A percentile compares a stretch with the other conserved stretches of the same genome.
phyloP scores from a whole-genome alignment of 2,329 filamentous ascomycete species.

The Stemphylium lycopersici region DNA sequence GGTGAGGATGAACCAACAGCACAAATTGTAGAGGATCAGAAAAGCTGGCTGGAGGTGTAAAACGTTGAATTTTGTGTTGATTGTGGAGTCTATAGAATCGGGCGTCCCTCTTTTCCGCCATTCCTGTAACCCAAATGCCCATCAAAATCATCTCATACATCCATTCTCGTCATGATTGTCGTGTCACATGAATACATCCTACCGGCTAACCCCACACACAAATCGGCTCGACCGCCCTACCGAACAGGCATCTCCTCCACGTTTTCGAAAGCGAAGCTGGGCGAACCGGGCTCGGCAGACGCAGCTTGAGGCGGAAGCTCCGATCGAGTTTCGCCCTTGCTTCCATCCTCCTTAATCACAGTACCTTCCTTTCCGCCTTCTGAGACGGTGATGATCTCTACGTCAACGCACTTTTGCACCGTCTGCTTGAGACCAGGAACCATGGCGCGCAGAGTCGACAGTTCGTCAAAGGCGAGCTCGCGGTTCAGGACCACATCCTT shows the following conservation, averaged over 20 bases:
- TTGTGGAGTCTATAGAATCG: neutral
- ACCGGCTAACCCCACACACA: neutral
- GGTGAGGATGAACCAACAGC: too few relatives aligned
- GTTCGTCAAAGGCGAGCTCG: slow-evolving; percentile 87
- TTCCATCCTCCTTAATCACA: slow-evolving; percentile 60
- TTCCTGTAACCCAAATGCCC: neutral
- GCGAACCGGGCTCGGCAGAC: slow-evolving; percentile 78
- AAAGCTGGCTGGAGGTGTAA: neutral
- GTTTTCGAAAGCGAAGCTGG: slow-evolving; percentile 86
- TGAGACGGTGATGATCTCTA: slow-evolving; percentile 74
- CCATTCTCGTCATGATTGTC: neutral
- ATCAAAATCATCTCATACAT: neutral
- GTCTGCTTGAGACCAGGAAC: slow-evolving; percentile 78
- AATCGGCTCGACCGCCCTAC: slow-evolving; percentile 17
- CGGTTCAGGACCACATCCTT: slow-evolving; percentile 76
- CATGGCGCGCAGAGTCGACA: slow-evolving; percentile 77
- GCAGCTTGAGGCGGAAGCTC: slow-evolving; percentile 68
- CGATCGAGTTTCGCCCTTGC: slow-evolving; percentile 63
- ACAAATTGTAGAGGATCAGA: too few relatives aligned
- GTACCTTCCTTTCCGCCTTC: slow-evolving; percentile 71
- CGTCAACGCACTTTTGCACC: slow-evolving; percentile 68
- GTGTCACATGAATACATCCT: neutral
- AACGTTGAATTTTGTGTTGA: neutral
- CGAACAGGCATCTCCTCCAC: slow-evolving; percentile 52
- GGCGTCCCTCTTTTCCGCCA: neutral